These are phyloP conservation scores for Cantharellus anzutake DNA, from an alignment of 768 basidiomycete species.

Conservation along the genomic window DNA sequence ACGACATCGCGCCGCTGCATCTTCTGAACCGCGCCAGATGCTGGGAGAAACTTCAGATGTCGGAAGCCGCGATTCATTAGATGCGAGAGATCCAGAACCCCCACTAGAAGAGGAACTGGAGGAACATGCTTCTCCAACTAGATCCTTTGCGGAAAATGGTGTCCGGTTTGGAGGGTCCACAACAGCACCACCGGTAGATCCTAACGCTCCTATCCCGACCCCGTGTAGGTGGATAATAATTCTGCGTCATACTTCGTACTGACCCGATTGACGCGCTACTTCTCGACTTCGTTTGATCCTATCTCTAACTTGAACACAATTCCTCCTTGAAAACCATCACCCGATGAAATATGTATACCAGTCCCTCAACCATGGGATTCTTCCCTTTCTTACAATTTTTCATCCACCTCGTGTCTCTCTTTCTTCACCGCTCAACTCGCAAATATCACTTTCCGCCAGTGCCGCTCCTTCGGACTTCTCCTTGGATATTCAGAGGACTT, in stretches of 20 bases:
- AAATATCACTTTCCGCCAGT: slow-evolving; percentile 10
- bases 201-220: not conserved
- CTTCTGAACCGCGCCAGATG: not conserved
- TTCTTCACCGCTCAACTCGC: slow-evolving; percentile 15
- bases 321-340: too few relatives aligned
- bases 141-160: not conserved
- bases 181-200: not conserved
- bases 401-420: slow-evolving; percentile 13
- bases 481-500: slow-evolving; percentile 7
- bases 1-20: not conserved
- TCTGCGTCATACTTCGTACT: not conserved
- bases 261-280: not conserved
- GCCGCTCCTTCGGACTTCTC: slow-evolving; percentile 12
- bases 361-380: slow-evolving; percentile 13
- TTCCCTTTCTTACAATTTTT: slow-evolving; percentile 15
- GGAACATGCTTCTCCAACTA: too few relatives aligned
- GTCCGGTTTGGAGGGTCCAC: not conserved
- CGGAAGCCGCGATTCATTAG: not conserved
- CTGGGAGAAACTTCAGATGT: not conserved
- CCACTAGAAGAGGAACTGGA: too few relatives aligned
- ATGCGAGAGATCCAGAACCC: not conserved
- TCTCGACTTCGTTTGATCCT: not conserved
- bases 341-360: slow-evolving; percentile 1
- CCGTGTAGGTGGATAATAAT: not conserved
- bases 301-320: too few relatives aligned